These are phyloP conservation scores for Phylloporus sp. DNA, from an alignment of 768 basidiomycete genomes.

Conservation along the genomic window DNA sequence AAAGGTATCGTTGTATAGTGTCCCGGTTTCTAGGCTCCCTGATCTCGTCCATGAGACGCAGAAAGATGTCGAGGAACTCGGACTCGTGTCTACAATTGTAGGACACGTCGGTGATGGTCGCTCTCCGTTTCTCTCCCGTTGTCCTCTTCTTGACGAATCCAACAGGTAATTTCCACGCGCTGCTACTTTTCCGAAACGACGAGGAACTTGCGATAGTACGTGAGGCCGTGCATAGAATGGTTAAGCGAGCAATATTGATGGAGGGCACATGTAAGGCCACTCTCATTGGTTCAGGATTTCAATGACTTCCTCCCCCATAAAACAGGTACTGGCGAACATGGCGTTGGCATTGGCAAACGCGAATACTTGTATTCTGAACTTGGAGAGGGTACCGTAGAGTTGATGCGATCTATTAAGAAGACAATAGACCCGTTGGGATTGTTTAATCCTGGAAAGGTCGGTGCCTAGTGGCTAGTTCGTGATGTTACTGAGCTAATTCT, in stretches of 20 bases:
- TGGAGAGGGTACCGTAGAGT: constrained; percentile 71
- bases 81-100: constrained; percentile 60
- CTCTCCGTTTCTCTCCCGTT: constrained; percentile 22
- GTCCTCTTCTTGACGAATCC: not conserved
- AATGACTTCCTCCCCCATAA: not conserved
- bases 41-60: constrained; percentile 65
- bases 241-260: constrained; percentile 59
- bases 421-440: constrained; percentile 69
- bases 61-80: constrained; percentile 54
- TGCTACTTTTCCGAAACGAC: constrained; percentile 54
- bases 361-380: constrained; percentile 79
- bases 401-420: constrained; percentile 81
- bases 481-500: not conserved
- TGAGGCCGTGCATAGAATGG: constrained; percentile 54
- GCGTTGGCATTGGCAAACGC: constrained; percentile 81
- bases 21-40: constrained; percentile 62
- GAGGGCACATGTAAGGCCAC: constrained; percentile 62
- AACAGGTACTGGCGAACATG: constrained; percentile 76
- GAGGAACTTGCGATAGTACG: constrained; percentile 43
- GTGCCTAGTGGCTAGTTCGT: not conserved
- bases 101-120: constrained; percentile 75
- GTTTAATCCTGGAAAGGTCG: constrained; percentile 84
- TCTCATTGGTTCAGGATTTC: not conserved
- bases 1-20: constrained; percentile 28
- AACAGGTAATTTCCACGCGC: constrained; percentile 46